Conservation (phyloP, 352 stramenopile genomes). For the Globisporangium okanoganense region DNA sequence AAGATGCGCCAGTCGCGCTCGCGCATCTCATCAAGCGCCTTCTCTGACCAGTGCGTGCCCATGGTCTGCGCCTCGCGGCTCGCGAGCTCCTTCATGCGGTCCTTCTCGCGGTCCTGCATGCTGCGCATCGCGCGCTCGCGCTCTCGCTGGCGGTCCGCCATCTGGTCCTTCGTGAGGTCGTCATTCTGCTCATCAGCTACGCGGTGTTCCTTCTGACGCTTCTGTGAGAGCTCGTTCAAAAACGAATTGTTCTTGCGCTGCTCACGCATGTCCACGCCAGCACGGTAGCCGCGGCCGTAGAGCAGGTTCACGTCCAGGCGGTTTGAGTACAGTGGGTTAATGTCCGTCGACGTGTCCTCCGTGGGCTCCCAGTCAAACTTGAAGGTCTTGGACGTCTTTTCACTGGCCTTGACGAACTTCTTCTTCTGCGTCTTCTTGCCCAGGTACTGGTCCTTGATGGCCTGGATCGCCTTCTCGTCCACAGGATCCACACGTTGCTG, state of each 20-base stretch:
- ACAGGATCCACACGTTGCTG: constrained; percentile 26
- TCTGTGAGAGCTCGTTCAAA: constrained; percentile 81
- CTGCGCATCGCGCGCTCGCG: constrained; percentile 58
- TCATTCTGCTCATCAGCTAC: constrained; percentile 55
- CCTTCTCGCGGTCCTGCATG: constrained; percentile 69
- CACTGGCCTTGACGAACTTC: constrained; percentile 88
- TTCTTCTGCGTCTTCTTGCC: constrained; percentile 86
- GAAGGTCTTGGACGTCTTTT: constrained; percentile 93
- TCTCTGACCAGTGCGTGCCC: constrained; percentile 92
- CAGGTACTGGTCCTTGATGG: constrained; percentile 89
- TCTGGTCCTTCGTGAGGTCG: constrained; percentile 56
- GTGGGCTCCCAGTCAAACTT: constrained; percentile 93
- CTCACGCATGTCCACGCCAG: constrained; percentile 91
- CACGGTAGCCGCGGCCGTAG: constrained; percentile 91
- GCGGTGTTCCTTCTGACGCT: constrained; percentile 81
- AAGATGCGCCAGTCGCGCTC: constrained; percentile 99
- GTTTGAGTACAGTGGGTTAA: constrained; percentile 91
- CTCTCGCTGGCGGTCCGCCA: constrained; percentile 59
- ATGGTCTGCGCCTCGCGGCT: constrained; percentile 65
- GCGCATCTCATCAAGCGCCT: constrained; percentile 93
- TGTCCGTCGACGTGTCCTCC: constrained; percentile 89
- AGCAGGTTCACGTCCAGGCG: constrained; percentile 88
- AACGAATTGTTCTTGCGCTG: constrained; percentile 92
- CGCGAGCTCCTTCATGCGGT: constrained; percentile 63
- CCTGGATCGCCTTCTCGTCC: constrained; percentile 74